These are phyloP conservation scores for Cyberlindnera maclurae DNA, from an alignment of 805 yeast genomes.

Conservation along the genomic window DNA sequence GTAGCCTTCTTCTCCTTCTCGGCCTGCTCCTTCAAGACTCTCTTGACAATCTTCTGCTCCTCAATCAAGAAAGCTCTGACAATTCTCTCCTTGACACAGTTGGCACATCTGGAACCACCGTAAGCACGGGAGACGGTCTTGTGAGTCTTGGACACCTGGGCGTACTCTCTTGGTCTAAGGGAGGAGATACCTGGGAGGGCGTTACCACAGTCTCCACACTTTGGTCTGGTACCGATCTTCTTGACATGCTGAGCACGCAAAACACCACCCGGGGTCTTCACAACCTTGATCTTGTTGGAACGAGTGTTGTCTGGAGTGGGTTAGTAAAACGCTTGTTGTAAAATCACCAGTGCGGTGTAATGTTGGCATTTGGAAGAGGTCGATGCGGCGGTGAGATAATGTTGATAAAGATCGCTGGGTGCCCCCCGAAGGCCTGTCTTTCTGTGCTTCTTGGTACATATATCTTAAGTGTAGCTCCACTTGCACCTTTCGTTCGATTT, in stretches of 20 bases:
- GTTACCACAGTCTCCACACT: constrained; percentile 77
- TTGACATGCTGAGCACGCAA: constrained; percentile 96
- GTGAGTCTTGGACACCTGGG: constrained; percentile 88
- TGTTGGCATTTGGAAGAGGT: too few relatives aligned
- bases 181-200: constrained; percentile 85
- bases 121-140: constrained; percentile 99
- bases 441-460: too few relatives aligned
- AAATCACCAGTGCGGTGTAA: too few relatives aligned
- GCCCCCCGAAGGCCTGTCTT: too few relatives aligned
- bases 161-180: constrained; percentile 98
- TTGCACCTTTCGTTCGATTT: too few relatives aligned
- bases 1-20: constrained; percentile 70
- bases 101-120: constrained; percentile 99
- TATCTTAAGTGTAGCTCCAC: too few relatives aligned
- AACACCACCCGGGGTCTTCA: constrained; percentile 99
- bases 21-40: constrained; percentile 95
- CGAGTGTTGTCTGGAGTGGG: constrained; percentile 86
- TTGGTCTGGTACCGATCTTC: constrained; percentile 77
- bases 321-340: constrained; percentile 12
- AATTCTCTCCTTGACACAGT: constrained; percentile 98
- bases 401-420: too few relatives aligned
- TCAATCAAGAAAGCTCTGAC: constrained; percentile 99
- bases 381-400: too few relatives aligned
- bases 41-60: constrained; percentile 99
- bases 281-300: constrained; percentile 99